A percentile compares a stretch with the other conserved stretches of the same genome.
Evolutionary conservation across 495 filamentous ascomycete genomes (phyloP).

Genomic region (Podospora pseudoanserina): DNA sequence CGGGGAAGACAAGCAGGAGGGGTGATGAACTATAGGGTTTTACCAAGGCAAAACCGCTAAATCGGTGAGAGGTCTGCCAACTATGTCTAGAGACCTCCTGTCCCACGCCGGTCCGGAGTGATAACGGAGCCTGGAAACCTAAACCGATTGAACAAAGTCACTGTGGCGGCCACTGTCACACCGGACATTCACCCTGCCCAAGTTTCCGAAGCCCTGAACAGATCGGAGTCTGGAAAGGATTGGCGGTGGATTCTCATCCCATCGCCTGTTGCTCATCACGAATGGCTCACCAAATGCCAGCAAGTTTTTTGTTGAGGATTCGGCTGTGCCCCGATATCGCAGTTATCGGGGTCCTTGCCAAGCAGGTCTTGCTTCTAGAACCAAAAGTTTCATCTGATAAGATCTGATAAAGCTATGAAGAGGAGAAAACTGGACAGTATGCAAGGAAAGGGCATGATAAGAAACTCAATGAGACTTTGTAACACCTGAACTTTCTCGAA

Average conservation of each 20-base stretch:
- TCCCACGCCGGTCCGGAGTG: neutral
- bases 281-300: neutral
- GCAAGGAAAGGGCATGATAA: neutral
- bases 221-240: neutral
- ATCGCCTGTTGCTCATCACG: neutral
- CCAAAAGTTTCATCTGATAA: constrained; percentile 5
- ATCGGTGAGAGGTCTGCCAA: neutral
- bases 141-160: neutral
- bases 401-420: neutral
- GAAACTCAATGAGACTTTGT: neutral
- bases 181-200: neutral
- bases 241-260: neutral
- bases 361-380: neutral
- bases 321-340: neutral
- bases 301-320: neutral
- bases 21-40: neutral
- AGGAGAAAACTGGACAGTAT: neutral
- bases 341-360: neutral
- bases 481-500: neutral
- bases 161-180: neutral
- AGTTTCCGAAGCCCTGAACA: neutral
- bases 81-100: neutral
- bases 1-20: neutral
- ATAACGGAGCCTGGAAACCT: neutral
- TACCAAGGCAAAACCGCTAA: neutral